Evolutionary conservation across 2,329 filamentous ascomycete species (phyloP), one percentile per base, ranked within the genome.

Genomic region (Sporothrix brasiliensis): DNA sequence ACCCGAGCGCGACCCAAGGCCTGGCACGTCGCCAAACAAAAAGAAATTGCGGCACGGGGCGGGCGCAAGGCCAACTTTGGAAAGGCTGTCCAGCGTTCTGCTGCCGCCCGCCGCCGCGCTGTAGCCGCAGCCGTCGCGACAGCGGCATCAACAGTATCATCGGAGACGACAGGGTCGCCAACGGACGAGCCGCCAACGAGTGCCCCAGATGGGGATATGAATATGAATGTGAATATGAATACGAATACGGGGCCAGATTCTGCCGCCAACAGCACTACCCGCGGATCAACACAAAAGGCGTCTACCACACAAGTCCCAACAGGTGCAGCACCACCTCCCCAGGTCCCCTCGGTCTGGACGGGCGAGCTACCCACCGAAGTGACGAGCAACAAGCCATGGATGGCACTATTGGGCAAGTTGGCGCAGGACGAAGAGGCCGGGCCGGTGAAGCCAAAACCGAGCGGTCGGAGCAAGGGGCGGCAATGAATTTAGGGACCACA

Each of bases 31-130:
- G 76, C 77, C 19, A 89, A 88, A 72, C 79, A 81, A 47, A 74
- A 76, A 0, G 86, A 89, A 70, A 87, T 89, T 41, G 74, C 77
- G 52, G 76, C 76, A 1, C 83, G 87, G 1, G 82, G 82, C 4
- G 79, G 79, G 3, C 80, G 84, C 21, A 89, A 89, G 73, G 78
- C 76, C 5, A 84, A 83, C 73, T 84, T 86, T 61, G 85, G 86
- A 24, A 81, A 80, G 71, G 82, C 80, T 0, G 76, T 78, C 0
- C 75, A 79, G 61, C 80, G 83, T 13, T 27, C 63, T 1, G 63
- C 47, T 19, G 27, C 47, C 16, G 63, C 47, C 19, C 63, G 63
- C 6, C 13, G 75, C 81, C 72, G 79, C 75, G 39, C 79, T 78
- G 72, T 73, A 27, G 24, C 21, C 47, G 11, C 52, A 21, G 61